These are phyloP conservation scores for Mycena capillaripes DNA, from an alignment of 768 basidiomycete species.

Conservation along the genomic window DNA sequence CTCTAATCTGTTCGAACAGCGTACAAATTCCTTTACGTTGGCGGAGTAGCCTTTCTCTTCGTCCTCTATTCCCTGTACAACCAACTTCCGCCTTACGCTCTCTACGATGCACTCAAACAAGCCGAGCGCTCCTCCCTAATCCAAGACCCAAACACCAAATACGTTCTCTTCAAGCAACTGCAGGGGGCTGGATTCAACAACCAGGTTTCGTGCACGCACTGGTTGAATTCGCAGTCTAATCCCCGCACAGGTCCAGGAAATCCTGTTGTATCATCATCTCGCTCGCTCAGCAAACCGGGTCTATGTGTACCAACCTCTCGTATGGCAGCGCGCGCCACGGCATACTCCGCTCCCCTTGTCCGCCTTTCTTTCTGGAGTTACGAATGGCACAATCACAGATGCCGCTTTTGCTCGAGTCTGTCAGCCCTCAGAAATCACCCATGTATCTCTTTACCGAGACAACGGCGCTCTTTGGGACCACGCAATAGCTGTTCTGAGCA, in stretches of 20 bases:
- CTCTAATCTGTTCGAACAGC: too few species aligned
- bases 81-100: slow-evolving; percentile 51
- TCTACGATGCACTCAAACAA: slow-evolving; percentile 51
- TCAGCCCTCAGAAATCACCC: slow-evolving; percentile 51
- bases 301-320: slow-evolving; percentile 61
- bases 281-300: slow-evolving; percentile 54
- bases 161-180: slow-evolving; percentile 60
- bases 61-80: slow-evolving; percentile 49
- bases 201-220: slow-evolving; percentile 44
- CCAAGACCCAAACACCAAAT: slow-evolving; percentile 50
- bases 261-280: slow-evolving; percentile 61
- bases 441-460: slow-evolving; percentile 47
- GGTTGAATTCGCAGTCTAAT: slow-evolving; percentile 28
- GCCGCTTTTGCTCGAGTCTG: slow-evolving; percentile 57
- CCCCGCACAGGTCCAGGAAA: slow-evolving; percentile 57
- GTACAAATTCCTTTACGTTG: too few species aligned
- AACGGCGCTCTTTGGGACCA: slow-evolving; percentile 53
- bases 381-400: slow-evolving; percentile 52
- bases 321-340: slow-evolving; percentile 58
- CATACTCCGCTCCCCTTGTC: slow-evolving; percentile 57
- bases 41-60: slow-evolving; percentile 28
- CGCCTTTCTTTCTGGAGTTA: slow-evolving; percentile 58
- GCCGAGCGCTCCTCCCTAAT: slow-evolving; percentile 49
- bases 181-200: slow-evolving; percentile 66
- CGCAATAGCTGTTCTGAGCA: slow-evolving; percentile 48